phyloP scores from a whole-genome alignment of 208 protist species.

The Leishmania arabica region DNA sequence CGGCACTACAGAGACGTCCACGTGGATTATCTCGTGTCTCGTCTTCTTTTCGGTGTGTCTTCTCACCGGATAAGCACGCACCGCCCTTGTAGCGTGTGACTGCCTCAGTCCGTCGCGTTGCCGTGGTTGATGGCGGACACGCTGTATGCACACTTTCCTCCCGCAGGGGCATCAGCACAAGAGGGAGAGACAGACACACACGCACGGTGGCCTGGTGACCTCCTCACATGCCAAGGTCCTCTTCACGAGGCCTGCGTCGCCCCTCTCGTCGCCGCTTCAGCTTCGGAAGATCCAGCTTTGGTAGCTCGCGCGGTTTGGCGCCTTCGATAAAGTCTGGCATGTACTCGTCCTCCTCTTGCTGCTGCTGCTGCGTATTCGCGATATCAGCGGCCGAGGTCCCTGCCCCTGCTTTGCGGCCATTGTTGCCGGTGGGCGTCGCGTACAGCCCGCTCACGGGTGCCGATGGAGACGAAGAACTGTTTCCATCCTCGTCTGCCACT shows the following conservation, averaged over 20 bases:
- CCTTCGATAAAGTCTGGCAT: conserved; percentile 55
- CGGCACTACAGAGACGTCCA: not conserved
- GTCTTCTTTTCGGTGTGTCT: not conserved
- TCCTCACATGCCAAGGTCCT: conserved; percentile 42
- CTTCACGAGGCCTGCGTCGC: conserved; percentile 58
- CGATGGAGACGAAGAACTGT: not conserved
- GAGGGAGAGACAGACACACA: not conserved
- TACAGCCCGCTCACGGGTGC: not conserved
- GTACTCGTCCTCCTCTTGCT: conserved; percentile 65
- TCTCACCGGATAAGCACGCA: no score
- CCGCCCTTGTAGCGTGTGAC: not conserved
- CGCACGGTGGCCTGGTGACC: not conserved
- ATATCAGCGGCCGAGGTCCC: not conserved
- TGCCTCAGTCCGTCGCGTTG: not conserved
- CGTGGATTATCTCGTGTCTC: not conserved
- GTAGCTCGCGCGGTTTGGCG: conserved; percentile 57
- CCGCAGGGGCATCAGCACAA: not conserved
- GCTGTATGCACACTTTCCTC: not conserved
- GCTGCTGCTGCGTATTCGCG: conserved; percentile 1
- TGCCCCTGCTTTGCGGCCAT: not conserved
- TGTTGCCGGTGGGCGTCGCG: not conserved
- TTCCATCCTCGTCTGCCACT: conserved; percentile 1
- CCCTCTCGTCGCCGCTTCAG: conserved; percentile 53
- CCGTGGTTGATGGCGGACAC: not conserved
- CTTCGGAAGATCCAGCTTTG: conserved; percentile 34